Evolutionary conservation across 805 yeast genomes (phyloP).

Genomic region (Myxozyma kluyveri): DNA sequence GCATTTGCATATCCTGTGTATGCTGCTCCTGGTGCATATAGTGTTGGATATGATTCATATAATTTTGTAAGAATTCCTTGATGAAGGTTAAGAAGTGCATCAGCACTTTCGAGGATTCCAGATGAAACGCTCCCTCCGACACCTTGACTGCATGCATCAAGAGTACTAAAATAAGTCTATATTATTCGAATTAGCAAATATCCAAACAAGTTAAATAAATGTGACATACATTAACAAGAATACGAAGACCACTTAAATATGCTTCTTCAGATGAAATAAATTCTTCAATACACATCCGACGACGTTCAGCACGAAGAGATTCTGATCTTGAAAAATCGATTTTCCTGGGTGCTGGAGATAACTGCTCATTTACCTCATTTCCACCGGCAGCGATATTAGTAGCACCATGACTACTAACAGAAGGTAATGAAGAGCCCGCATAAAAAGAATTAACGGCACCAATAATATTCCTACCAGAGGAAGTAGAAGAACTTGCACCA

Average conservation of each 20-base stretch:
- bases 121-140: constrained; percentile 6
- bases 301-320: constrained; percentile 13
- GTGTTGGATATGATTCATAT: constrained; percentile 20
- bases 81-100: constrained; percentile 19
- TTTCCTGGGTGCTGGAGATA: not conserved
- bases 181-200: not conserved
- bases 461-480: constrained; percentile 14
- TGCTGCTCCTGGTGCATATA: constrained; percentile 20
- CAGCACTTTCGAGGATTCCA: constrained; percentile 18
- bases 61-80: constrained; percentile 14
- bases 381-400: too few relatives aligned
- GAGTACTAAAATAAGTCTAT: constrained; percentile 20
- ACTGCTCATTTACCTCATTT: too few relatives aligned
- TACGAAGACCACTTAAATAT: constrained; percentile 20
- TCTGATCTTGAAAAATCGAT: not conserved
- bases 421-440: constrained; percentile 14
- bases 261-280: constrained; percentile 25
- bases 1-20: not conserved
- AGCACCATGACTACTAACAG: constrained; percentile 4
- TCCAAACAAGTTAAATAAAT: not conserved
- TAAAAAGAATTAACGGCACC: constrained; percentile 17
- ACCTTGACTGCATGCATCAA: constrained; percentile 17
- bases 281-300: constrained; percentile 24
- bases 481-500: constrained; percentile 2
- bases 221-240: constrained; percentile 16